Base-by-base conservation (phyloP, 2,329 filamentous ascomycete genomes). In the Paecilomyces sp. region DNA sequence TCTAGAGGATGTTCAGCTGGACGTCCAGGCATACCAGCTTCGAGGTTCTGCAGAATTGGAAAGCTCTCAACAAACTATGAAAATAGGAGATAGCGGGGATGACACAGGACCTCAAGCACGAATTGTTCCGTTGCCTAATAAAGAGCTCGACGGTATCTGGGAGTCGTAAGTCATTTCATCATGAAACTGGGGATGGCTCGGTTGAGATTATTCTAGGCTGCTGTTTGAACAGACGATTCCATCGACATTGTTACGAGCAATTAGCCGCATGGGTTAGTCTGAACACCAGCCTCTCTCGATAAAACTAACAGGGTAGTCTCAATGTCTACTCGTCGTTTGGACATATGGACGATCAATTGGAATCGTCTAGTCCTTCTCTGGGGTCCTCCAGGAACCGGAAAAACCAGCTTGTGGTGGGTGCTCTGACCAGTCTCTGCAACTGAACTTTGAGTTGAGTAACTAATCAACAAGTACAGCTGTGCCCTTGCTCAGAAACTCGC, bases 311-410 rank as follows among this genome's bases (percentile, higher is more conserved):
- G 3, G 24, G 50, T 18, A 72, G 70, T 72, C 12, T 61, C 65
- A 1, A 68, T 73, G 56, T 69, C 71, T n/a, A 67, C 71, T 54
- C 69, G 67, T 13, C 70, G 67, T 25, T 67, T 78, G 12, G 71
- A 75, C 60, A 67, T 70, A 28, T 70, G 69, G 58, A 70, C 71
- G 1, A 73, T 78, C 62, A 76, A 75, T 59, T 81, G 78, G 77
- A 80, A 80, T 60, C 72, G 76, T 22, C 66, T 81, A 9, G 91
- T 97, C 77, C 5, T 66, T 79, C 67, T 80, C 6, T 69, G 79
- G 58, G 78, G 78, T 0, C 75, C 77, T 7, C 74, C 78, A 2
- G 78, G 78, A 1, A 74, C 70, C 18, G 77, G 77, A 1, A 79
- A 57, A 64, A 77, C 74, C 22, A 76, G 73, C 1, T 67, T 80